Evolutionary conservation across 2,329 filamentous ascomycete genomes (phyloP), one percentile per base, ranked within the genome.

Genomic region (Pezicula rhizophila): DNA sequence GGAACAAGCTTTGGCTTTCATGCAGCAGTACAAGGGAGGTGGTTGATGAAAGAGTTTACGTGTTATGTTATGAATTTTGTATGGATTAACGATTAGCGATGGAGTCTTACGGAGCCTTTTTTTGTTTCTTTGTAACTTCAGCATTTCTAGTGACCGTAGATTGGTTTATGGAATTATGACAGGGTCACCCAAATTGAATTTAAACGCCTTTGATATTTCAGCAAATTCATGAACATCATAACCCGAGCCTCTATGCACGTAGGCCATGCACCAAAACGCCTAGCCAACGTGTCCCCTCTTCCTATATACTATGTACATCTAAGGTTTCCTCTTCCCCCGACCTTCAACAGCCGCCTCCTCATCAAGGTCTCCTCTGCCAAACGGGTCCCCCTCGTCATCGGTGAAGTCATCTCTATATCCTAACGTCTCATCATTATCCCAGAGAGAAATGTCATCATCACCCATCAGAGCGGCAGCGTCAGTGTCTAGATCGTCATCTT

Each of bases 1-100:
- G 52, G 88, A 95, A 51, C 84, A 95, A 64, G 87, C 88, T n/a
- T 78, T 88, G 20, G 75, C 80, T 47, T 77, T 95, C 45, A 78
- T 95, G 72, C 82, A 86, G 57, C 61, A 64, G 47, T 64, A 58
- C 44, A 60, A 59, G 41, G 48, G 52, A 42, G 52, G 47, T 46
- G n/a, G 34, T 34, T 46, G 20, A 20, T 35, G 37, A 39, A 14
- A 43, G 26, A 25, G 28, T 31, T 31, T 31, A 31, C 28, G 8
- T 31, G 28, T 31, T 31, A 31, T 10, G 28, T 31, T 31, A 10
- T 31, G 28, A 31, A 31, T 8, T 38, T 12, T 38, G 35, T 38
- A 38, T 38, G 18, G 35, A 14, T 38, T 14, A 35, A 14, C 33
- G 12, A 15, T 35, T 38, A 38, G 35, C 35, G 35, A 38, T 15